Percentiles rank a stretch among this genome's conserved stretches.
Evolutionary conservation across 1,139 yeast species (phyloP).

Genomic region (Candida pseudoviswanathii): DNA sequence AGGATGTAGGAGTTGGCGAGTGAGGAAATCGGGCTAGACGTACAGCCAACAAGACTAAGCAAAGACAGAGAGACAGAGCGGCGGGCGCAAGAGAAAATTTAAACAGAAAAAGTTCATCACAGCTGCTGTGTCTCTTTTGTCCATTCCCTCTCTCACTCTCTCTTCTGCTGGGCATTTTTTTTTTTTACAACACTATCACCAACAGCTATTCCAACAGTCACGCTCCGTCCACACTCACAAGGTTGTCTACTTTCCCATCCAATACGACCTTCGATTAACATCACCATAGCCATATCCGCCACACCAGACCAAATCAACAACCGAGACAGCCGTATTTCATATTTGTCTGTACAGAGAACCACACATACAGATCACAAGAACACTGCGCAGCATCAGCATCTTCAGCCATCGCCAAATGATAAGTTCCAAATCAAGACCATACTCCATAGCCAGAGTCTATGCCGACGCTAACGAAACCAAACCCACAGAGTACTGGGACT

Average conservation of each 20-base stretch:
- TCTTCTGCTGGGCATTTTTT: neutral
- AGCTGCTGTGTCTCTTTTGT: neutral
- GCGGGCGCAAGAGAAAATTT: neutral
- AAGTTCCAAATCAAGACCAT: constrained; percentile 36
- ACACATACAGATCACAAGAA: too few relatives aligned
- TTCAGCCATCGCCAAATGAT: constrained; percentile 14
- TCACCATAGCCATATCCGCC: neutral
- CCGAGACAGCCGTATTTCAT: neutral
- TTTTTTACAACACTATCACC: neutral
- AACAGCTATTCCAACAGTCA: neutral
- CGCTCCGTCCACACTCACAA: neutral
- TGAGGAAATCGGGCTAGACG: neutral
- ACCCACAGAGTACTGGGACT: constrained; percentile 93
- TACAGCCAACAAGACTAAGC: neutral
- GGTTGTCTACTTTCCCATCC: neutral
- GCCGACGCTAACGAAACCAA: constrained; percentile 80
- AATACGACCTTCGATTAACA: neutral
- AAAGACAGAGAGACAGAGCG: neutral
- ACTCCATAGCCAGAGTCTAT: constrained; percentile 84
- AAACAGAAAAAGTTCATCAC: neutral
- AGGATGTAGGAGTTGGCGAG: neutral
- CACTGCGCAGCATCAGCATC: neutral
- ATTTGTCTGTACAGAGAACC: neutral
- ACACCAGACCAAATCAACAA: neutral
- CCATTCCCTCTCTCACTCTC: neutral